Base-by-base conservation (phyloP, 1,284 basidiomycete species). In the Microbotryum scabiosae region DNA sequence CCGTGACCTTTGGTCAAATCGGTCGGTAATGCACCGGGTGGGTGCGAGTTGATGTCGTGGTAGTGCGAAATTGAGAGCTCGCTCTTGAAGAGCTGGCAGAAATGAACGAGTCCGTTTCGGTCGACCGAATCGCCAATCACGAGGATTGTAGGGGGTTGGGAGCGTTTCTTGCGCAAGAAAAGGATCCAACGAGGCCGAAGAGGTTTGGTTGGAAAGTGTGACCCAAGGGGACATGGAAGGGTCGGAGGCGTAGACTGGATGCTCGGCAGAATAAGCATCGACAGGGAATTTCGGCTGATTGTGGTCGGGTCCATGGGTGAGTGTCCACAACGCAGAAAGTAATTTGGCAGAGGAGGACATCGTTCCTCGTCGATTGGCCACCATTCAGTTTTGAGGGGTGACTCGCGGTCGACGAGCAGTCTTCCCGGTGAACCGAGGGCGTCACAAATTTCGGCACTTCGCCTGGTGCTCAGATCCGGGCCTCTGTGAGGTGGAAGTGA, bases 111-210 rank as follows among this genome's bases (percentile, higher is more conserved):
- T 16, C 67, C 67, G 48, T 68, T 68, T 16, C 67, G 57, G 52
- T 68, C 67, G 52, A 68, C 67, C 21, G 67, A 68, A 41, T 68
- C 67, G 52, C 67, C 67, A 21, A 68, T 28, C 23, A 68, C 41
- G 50, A 68, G 58, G 26, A 68, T 49, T 3, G 67, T 68, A 1
- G 64, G 67, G 25, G 64, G 67, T 16, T 25, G 26, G 1, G 16
- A 26, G 0, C 64, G 55, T 8, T 47, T 41, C 26, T 53, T 60
- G n/a, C 62, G 64, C 14, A 68, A 56, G 54, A 66, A 68, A 9
- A 55, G 44, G 20, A 3, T 51, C 26, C 28, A 14, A 26, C 16
- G 30, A 43, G 59, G 41, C 9, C 20, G 51, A 10, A n/a, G 18
- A 18, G 9, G 41, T 4, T 32, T 20, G 32, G 25, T 52, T n/a